Base-by-base conservation (phyloP, 768 basidiomycete genomes). In the Thelephora aurantiotincta region DNA sequence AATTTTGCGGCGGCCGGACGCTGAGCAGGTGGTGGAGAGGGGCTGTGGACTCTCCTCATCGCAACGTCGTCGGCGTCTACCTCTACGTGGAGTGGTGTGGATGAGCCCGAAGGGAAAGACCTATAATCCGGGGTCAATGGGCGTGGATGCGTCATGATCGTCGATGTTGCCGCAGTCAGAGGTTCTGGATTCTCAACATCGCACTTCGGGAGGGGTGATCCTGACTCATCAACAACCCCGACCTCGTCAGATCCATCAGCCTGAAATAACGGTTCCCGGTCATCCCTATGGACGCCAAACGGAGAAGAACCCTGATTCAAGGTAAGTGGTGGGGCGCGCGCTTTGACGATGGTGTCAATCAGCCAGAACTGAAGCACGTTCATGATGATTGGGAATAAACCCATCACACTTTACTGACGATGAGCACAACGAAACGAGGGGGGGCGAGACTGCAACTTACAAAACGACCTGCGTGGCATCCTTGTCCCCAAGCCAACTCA, bases 351-450 rank as follows among this genome's bases (percentile, higher is more conserved):
- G 0, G 86, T 84, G 65, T 96, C 90, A 49, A 96, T 92, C 45
- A 96, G 68, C 80, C 92, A 92, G 72, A 97, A 97, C 60, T 98
- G 94, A 11, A 89, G 55, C 34, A 90, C 65, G 61, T 91, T 91
- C 86, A 89, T 88, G 37, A 80, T 65, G 54, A 86, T 83, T 0
- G 91, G 92, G 65, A 93, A 91, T 45, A 94, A 63, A 46, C 89
- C 88, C 88, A 97, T 92, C 19, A 82, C 82, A 54, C 85, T 89
- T 52, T 19, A 30, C 30, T 44, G 5, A 33, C 26, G 14, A 13
- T 12, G 9, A 22, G 22, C 26, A 33, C 35, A 6, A 14, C 16
- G 43, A 45, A 50, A 47, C 33, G 26, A 13, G 6, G 16, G 22
- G 14, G 12, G 16, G 35, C 3, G 16, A 19, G 22, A 41, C 37